These are phyloP conservation scores for Aspergillus kassunensis DNA, from an alignment of 495 filamentous ascomycete genomes.

Conservation along the genomic window DNA sequence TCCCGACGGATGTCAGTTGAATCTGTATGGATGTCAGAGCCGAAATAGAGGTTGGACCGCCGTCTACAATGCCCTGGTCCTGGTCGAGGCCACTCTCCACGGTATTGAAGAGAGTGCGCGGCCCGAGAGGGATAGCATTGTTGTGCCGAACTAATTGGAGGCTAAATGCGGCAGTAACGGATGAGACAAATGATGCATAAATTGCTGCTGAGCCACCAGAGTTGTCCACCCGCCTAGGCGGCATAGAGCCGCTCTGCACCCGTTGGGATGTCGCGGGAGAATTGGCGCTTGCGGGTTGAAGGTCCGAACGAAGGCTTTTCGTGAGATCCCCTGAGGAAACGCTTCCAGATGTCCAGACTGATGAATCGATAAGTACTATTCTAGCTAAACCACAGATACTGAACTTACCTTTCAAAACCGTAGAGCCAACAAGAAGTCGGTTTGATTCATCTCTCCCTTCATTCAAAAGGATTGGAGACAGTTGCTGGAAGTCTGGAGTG, in stretches of 20 bases:
- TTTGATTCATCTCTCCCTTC: slow-evolving; percentile 29
- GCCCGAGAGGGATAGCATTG: slow-evolving; percentile 41
- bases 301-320: slow-evolving; percentile 35
- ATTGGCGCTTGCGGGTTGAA: slow-evolving; percentile 17
- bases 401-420: slow-evolving; percentile 36
- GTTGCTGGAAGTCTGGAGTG: slow-evolving; percentile 39
- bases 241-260: slow-evolving; percentile 22
- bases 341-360: slow-evolving; percentile 42
- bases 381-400: too few relatives aligned
- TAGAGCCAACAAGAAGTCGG: slow-evolving; percentile 32
- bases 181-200: slow-evolving; percentile 43
- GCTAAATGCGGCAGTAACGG: slow-evolving; percentile 38
- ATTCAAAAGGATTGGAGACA: slow-evolving; percentile 26
- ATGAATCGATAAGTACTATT: background rate
- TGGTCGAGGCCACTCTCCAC: slow-evolving; percentile 33
- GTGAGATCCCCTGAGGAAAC: slow-evolving; percentile 36
- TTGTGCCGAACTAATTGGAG: slow-evolving; percentile 37
- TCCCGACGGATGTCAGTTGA: slow-evolving; percentile 37
- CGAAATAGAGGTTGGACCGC: slow-evolving; percentile 26
- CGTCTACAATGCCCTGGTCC: slow-evolving; percentile 25
- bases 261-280: slow-evolving; percentile 25
- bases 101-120: slow-evolving; percentile 41
- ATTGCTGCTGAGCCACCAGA: slow-evolving; percentile 38
- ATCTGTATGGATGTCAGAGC: slow-evolving; percentile 38
- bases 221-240: slow-evolving; percentile 30